phyloP scores from a whole-genome alignment of 345 rosid genomes.

The Eutrema yunnanense region DNA sequence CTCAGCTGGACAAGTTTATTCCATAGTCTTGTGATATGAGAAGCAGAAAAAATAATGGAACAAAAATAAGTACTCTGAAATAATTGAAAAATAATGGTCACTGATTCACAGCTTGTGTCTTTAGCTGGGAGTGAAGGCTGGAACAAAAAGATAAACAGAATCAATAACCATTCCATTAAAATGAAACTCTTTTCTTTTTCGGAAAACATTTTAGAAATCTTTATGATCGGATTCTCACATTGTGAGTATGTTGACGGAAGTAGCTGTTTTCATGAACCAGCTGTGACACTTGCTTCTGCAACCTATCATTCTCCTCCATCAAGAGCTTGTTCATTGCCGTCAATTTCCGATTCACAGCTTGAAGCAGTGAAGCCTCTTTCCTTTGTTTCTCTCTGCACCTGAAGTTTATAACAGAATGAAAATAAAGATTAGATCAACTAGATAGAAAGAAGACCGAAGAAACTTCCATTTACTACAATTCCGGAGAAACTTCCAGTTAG shows the following conservation, averaged over 20 bases:
- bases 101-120: slow-evolving; percentile 99
- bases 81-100: slow-evolving; percentile 15
- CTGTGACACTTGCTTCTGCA: slow-evolving; percentile 98
- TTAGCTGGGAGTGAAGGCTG: slow-evolving; percentile 88
- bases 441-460: not conserved
- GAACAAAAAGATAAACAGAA: slow-evolving; percentile 19
- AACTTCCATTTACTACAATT: too few relatives aligned
- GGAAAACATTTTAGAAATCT: not conserved
- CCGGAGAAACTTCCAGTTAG: too few relatives aligned
- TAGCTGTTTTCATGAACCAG: slow-evolving; percentile 96
- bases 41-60: too few relatives aligned
- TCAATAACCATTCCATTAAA: not conserved
- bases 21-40: too few relatives aligned
- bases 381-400: too few relatives aligned
- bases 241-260: slow-evolving; percentile 93
- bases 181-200: not conserved
- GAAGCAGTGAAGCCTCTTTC: slow-evolving; percentile 97
- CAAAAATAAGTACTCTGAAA: too few relatives aligned
- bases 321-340: slow-evolving; percentile 98
- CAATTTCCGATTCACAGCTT: slow-evolving; percentile 93
- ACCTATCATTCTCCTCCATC: slow-evolving; percentile 99
- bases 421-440: not conserved
- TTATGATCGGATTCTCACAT: slow-evolving; percentile 38
- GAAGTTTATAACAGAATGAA: slow-evolving; percentile 8
- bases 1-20: too few relatives aligned